Evolutionary conservation across 257 asterid species (phyloP).

Genomic region (Perilla frutescens): DNA sequence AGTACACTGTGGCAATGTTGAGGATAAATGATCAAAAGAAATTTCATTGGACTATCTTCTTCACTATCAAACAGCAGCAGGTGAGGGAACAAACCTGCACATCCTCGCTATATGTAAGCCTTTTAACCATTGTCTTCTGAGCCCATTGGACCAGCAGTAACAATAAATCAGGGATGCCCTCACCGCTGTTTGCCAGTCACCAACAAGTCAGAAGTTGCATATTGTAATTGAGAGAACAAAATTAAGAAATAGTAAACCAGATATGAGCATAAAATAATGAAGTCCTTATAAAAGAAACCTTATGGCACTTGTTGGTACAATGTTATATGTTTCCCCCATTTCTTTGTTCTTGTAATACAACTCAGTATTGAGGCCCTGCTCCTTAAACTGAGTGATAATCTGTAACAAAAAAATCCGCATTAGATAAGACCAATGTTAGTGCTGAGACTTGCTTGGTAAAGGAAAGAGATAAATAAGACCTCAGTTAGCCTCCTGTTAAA

Average conservation of each 20-base stretch:
- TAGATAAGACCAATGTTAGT: conserved; percentile 30
- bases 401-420: conserved; percentile 40
- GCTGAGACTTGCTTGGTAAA: conserved; percentile 21
- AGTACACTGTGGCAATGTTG: conserved; percentile 73
- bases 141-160: conserved; percentile 88
- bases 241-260: conserved; percentile 20
- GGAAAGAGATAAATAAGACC: conserved; percentile 47
- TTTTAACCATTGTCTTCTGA: conserved; percentile 79
- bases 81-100: conserved; percentile 67
- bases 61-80: conserved; percentile 27
- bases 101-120: conserved; percentile 83
- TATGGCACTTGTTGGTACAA: conserved; percentile 96
- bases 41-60: conserved; percentile 2
- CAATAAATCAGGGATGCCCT: conserved; percentile 89
- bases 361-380: conserved; percentile 92
- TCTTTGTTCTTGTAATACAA: conserved; percentile 90
- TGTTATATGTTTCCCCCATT: conserved; percentile 85
- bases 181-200: conserved; percentile 67
- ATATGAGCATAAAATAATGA: conserved; percentile 15
- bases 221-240: conserved; percentile 13
- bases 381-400: conserved; percentile 83
- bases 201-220: conserved; percentile 27
- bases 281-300: conserved; percentile 56
- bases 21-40: conserved; percentile 34
- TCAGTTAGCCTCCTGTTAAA: conserved; percentile 75